A percentile compares a stretch with the other conserved stretches of the same genome.
Conservation (phyloP, 2,329 filamentous ascomycete genomes). For the Aspergillus sp. region DNA sequence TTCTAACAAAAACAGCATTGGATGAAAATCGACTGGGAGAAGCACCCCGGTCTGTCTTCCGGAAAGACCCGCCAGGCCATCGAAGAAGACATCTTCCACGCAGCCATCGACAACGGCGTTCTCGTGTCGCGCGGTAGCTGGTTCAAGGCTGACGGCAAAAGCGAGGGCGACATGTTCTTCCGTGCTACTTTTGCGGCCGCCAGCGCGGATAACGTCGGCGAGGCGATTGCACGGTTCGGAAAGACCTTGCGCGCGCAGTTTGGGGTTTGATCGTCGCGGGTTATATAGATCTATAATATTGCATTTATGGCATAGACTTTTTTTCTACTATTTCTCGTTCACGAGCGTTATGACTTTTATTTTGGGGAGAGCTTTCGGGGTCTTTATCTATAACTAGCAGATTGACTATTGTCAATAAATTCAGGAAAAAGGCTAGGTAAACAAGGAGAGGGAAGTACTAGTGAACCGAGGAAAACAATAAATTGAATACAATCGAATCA, state of each 20-base stretch:
- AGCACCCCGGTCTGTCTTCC: slow-evolving; percentile 42
- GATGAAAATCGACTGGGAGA: slow-evolving; percentile 48
- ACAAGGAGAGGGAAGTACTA: no score
- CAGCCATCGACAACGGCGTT: slow-evolving; percentile 72
- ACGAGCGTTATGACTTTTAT: not conserved
- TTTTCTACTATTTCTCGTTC: not conserved
- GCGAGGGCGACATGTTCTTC: slow-evolving; percentile 72
- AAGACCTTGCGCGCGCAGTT: slow-evolving; percentile 67
- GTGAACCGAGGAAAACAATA: no score
- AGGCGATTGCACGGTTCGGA: slow-evolving; percentile 74
- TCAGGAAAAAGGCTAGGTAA: not conserved
- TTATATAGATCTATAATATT: not conserved
- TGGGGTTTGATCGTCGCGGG: slow-evolving; percentile 36
- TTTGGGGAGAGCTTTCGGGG: not conserved
- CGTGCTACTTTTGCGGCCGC: slow-evolving; percentile 87
- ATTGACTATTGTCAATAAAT: not conserved
- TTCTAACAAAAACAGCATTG: slow-evolving; percentile 39
- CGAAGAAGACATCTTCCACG: slow-evolving; percentile 83
- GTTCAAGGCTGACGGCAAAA: slow-evolving; percentile 76
- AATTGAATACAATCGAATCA: not conserved
- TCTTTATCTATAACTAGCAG: not conserved
- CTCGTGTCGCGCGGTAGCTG: slow-evolving; percentile 83
- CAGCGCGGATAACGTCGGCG: slow-evolving; percentile 65
- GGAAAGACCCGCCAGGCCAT: slow-evolving; percentile 50
- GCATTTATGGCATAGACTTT: not conserved